Base-by-base conservation (phyloP, 257 asterid species). In the Agastache rugosa region DNA sequence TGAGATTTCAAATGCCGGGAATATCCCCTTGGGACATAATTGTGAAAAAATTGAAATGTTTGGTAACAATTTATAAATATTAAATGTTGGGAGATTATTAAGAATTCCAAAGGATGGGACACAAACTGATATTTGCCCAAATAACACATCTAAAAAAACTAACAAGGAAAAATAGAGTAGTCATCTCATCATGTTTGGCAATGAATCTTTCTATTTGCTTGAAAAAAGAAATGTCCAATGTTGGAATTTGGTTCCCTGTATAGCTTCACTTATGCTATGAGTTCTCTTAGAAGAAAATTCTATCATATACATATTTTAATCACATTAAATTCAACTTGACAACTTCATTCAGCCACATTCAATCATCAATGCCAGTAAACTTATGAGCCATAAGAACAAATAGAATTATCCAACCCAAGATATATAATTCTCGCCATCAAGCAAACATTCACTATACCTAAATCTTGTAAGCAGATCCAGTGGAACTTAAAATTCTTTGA, bases 161-260 rank as follows among this genome's bases (percentile, higher is more conserved):
- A 60, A 27, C 25, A 31, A 61, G 47, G 47, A 61, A 61, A 16
- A 60, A 8, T 60, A 60, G 34, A 60, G 45, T 58, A 11, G 63
- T 34, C 47, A 29, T 16, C 67, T 61, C 25, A 29, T 17, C 25
- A 34, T 61, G 67, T 34, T 27, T 61, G 47, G 45, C 45, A 61
- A 34, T 61, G 22, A 39, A 34, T 15, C 27, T 34, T 16, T 61
- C 25, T 34, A 61, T 15, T 16, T 34, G 45, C 67, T 15, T 4
- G 25, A 61, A 31, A 59, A 59, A 55, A 25, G 12, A 25, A 25
- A 29, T 12, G 11, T 34, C 20, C 39, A 34, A 31, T 6, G 8
- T 4, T 34, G 16, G 22, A 31, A 31, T 31, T 56, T 54, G 5
- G 6, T 31, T 34, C 29, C 27, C 47, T 15, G 34, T 6, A 9